Conservation (phyloP, 2,329 filamentous ascomycete genomes). For the Niveomyces coronatus region DNA sequence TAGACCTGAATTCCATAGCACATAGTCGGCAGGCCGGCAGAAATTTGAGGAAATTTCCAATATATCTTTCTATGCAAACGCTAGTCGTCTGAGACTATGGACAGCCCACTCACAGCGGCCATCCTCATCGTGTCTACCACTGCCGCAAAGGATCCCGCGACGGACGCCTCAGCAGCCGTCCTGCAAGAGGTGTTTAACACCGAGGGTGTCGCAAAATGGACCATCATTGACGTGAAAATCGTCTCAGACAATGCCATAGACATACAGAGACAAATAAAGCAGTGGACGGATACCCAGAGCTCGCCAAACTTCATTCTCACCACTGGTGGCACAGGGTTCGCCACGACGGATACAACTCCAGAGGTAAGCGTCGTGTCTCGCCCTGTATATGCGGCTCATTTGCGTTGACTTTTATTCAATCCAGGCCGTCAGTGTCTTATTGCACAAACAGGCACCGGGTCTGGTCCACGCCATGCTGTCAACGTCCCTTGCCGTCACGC, state of each 20-base stretch:
- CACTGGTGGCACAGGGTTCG: constrained; percentile 90
- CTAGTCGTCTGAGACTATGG: too few relatives aligned
- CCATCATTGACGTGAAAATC: constrained; percentile 57
- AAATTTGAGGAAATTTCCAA: too few relatives aligned
- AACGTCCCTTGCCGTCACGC: constrained; percentile 73
- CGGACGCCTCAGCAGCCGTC: constrained; percentile 60
- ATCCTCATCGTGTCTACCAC: constrained; percentile 89
- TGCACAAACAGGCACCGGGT: constrained; percentile 80
- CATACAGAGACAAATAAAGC: constrained; percentile 63
- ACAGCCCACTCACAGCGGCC: constrained; percentile 51
- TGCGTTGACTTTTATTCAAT: too few relatives aligned
- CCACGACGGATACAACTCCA: constrained; percentile 73
- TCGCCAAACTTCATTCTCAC: constrained; percentile 70
- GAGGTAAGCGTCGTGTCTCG: constrained; percentile 46
- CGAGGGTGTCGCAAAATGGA: constrained; percentile 62
- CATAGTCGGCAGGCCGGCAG: too few relatives aligned
- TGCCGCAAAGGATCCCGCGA: constrained; percentile 65
- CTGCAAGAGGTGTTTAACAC: constrained; percentile 59
- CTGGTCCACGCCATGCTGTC: constrained; percentile 93
- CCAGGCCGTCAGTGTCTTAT: constrained; percentile 65
- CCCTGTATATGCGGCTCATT: neutral
- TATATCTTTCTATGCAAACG: too few relatives aligned
- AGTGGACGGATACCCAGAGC: constrained; percentile 60
- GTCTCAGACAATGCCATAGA: constrained; percentile 65
- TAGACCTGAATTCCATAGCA: too few relatives aligned